phyloP scores from a whole-genome alignment of 2,329 filamentous ascomycete species.

The Trichoderma breve region DNA sequence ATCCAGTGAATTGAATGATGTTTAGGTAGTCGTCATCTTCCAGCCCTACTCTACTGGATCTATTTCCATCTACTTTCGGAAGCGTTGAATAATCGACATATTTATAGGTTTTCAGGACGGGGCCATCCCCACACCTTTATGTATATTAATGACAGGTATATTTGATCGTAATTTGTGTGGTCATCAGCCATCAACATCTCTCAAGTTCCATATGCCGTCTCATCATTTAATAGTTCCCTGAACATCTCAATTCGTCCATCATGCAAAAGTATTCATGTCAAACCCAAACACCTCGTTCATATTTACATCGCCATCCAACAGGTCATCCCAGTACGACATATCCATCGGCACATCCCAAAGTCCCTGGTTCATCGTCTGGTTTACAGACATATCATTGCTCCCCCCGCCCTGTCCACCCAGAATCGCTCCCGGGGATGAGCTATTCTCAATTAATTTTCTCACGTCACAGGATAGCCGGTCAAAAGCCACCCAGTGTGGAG shows the following conservation, averaged over 20 bases:
- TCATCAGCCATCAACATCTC: background rate
- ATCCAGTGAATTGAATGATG: no score
- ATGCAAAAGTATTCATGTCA: slow-evolving; percentile 8
- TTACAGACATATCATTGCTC: background rate
- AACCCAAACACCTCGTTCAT: slow-evolving; percentile 20
- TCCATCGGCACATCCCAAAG: slow-evolving; percentile 18
- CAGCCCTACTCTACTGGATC: no score
- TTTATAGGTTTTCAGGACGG: background rate
- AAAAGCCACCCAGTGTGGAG: slow-evolving; percentile 15
- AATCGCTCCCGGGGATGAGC: background rate
- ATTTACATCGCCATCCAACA: slow-evolving; percentile 11
- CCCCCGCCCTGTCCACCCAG: background rate
- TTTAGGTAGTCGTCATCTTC: no score
- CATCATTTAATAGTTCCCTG: background rate
- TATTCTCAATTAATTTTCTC: slow-evolving; percentile 10
- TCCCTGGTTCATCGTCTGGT: background rate
- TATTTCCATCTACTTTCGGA: no score
- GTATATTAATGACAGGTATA: background rate
- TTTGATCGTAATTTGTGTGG: background rate
- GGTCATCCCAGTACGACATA: slow-evolving; percentile 14
- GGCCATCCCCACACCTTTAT: background rate
- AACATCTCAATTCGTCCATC: background rate
- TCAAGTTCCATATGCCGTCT: background rate
- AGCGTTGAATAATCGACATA: background rate
- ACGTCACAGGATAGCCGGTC: slow-evolving; percentile 14